These are phyloP conservation scores for Tritrichomonas foetus DNA, from an alignment of 208 protist species.

Conservation along the genomic window DNA sequence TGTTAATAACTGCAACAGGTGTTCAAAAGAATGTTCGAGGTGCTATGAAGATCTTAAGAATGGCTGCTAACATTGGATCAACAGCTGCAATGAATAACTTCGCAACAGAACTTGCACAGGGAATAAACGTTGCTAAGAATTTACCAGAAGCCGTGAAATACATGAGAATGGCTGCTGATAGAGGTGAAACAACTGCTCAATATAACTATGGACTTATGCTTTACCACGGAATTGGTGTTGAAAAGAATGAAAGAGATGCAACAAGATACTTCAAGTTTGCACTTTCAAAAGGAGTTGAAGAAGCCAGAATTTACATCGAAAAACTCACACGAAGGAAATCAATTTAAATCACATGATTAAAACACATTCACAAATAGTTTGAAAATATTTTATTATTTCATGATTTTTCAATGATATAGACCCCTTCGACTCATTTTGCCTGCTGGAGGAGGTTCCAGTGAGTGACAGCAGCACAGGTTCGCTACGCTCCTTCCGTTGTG, in stretches of 20 bases:
- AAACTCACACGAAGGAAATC: not conserved
- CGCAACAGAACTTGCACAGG: not conserved
- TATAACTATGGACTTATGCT: not conserved
- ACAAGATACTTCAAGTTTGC: not conserved
- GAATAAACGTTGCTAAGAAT: not conserved
- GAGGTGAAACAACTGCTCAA: not conserved
- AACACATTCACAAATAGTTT: no score
- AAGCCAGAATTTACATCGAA: not conserved
- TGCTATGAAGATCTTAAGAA: not conserved
- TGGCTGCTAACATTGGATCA: not conserved
- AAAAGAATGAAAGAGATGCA: not conserved
- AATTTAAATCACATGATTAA: not conserved
- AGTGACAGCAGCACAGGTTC: no score
- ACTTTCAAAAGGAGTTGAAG: not conserved
- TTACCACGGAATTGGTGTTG: not conserved
- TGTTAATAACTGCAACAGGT: not conserved
- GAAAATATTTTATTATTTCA: no score
- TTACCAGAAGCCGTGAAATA: not conserved
- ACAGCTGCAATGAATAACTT: slow-evolving; percentile 12
- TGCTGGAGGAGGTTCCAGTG: no score
- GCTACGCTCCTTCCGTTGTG: not conserved
- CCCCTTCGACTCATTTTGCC: no score
- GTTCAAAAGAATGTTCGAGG: not conserved
- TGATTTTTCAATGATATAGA: no score
- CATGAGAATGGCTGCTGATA: not conserved